Evolutionary conservation across 192 early-diverging fungal genomes (phyloP).

Genomic region (Neocallimastix lanati): DNA sequence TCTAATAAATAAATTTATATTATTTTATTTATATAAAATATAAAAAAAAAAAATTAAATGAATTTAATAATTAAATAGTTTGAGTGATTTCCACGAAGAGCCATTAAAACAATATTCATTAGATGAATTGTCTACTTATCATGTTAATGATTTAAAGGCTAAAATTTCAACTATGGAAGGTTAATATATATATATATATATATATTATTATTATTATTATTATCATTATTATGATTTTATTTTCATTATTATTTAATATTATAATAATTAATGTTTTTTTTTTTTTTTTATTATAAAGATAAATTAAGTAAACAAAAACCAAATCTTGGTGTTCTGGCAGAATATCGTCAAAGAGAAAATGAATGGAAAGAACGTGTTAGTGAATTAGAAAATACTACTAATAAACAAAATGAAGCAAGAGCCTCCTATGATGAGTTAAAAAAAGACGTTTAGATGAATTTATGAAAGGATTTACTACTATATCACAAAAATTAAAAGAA

Average conservation of each 20-base stretch:
- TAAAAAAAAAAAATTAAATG: too few species aligned
- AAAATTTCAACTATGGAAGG: background rate
- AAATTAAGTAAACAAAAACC: slow-evolving; percentile 36
- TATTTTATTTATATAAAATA: too few species aligned
- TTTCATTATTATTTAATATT: too few species aligned
- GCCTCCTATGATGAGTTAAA: slow-evolving; percentile 51
- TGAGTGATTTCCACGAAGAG: background rate
- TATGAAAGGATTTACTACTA: slow-evolving; percentile 83
- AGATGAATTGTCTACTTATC: background rate
- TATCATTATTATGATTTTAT: too few species aligned
- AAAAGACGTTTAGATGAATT: slow-evolving; percentile 75
- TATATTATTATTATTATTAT: too few species aligned
- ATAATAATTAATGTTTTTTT: too few species aligned
- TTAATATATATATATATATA: too few species aligned
- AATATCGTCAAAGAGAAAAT: slow-evolving; percentile 63
- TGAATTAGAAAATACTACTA: slow-evolving; percentile 59
- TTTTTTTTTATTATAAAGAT: slow-evolving; percentile 9
- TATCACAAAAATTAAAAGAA: slow-evolving; percentile 90
- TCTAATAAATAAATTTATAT: too few species aligned
- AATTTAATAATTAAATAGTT: background rate
- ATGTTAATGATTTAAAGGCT: background rate
- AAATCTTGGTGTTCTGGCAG: slow-evolving; percentile 70
- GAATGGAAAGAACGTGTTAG: slow-evolving; percentile 48
- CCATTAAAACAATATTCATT: background rate
- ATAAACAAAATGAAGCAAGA: slow-evolving; percentile 55